These are phyloP conservation scores for Penicillium ochrochloron DNA, from an alignment of 495 filamentous ascomycete species.

Conservation along the genomic window DNA sequence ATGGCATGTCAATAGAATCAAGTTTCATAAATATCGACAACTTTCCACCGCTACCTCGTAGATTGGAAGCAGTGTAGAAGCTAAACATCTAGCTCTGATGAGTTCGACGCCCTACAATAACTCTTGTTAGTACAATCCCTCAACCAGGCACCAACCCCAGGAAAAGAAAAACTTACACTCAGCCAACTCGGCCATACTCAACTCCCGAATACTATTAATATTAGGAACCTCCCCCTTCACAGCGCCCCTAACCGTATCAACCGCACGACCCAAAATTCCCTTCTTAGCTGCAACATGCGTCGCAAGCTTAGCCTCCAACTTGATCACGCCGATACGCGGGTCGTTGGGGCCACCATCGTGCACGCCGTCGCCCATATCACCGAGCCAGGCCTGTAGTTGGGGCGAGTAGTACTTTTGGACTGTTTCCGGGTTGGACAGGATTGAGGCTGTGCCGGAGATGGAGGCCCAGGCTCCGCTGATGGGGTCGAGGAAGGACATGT, in stretches of 20 bases:
- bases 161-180: conserved; percentile 37
- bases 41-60: neutral
- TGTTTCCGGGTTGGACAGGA: conserved; percentile 68
- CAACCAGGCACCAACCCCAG: neutral
- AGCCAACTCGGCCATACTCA: conserved; percentile 68
- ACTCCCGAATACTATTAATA: conserved; percentile 80
- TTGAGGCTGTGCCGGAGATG: conserved; percentile 69
- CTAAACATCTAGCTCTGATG: conserved; percentile 17
- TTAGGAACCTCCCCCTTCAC: conserved; percentile 71
- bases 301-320: conserved; percentile 49
- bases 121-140: conserved; percentile 8
- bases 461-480: conserved; percentile 77
- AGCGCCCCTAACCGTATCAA: conserved; percentile 76
- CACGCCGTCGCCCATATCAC: conserved; percentile 84
- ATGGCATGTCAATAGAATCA: neutral
- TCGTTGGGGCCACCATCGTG: conserved; percentile 84
- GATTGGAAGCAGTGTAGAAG: neutral
- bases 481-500: conserved; percentile 82
- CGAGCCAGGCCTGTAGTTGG: conserved; percentile 82
- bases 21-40: neutral
- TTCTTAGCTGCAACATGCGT: conserved; percentile 50
- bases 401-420: conserved; percentile 81
- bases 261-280: conserved; percentile 58
- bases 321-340: conserved; percentile 69
- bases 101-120: conserved; percentile 36